Evolutionary conservation across 306 rosid genomes (phyloP), one percentile per base, ranked within the genome.

Genomic region (Cicer arietinum): DNA sequence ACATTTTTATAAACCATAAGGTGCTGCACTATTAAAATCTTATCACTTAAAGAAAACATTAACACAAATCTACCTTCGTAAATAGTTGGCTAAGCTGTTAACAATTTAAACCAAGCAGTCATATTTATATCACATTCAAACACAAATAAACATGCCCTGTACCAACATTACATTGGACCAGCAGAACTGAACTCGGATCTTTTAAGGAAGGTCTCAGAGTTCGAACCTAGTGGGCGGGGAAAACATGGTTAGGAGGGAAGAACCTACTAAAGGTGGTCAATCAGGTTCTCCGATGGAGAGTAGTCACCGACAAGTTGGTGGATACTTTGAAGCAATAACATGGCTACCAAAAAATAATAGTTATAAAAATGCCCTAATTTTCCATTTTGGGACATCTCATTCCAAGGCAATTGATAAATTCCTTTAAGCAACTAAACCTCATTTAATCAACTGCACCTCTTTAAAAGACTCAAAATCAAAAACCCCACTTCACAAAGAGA

Each of bases 351-450:
- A 43, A 35, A 35, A 60, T 35, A 60, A 17, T 14, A 60, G 12
- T 10, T 10, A 58, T 25, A 58, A 25, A 10, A 14, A 6, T 58
- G 17, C 42, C 17, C 17, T 10, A 69, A 9, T 45, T 46, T 64
- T 65, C 45, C 44, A 9, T 67, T 56, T 7, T 4, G 25, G 74
- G 7, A 64, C 47, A 58, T 52, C 54, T 60, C 50, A 14, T 39
- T 62, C 56, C 16, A 69, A 22, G 45, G 16, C 59, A 62, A 53
- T 18, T 79, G 65, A 56, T 47, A 74, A 54, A 75, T n/a, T 63
- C 78, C 54, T 18, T 43, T 16, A 41, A 82, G 50, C 73, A 58
- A 45, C 64, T 20, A n/a, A 59, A 64, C 45, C 30, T 63, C 72
- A 67, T 50, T 37, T 35, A 53, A 78, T 42, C 73, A 74, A 42